Evolutionary conservation across 768 basidiomycete species (phyloP).

Genomic region (Xerocomellus amylosporus): DNA sequence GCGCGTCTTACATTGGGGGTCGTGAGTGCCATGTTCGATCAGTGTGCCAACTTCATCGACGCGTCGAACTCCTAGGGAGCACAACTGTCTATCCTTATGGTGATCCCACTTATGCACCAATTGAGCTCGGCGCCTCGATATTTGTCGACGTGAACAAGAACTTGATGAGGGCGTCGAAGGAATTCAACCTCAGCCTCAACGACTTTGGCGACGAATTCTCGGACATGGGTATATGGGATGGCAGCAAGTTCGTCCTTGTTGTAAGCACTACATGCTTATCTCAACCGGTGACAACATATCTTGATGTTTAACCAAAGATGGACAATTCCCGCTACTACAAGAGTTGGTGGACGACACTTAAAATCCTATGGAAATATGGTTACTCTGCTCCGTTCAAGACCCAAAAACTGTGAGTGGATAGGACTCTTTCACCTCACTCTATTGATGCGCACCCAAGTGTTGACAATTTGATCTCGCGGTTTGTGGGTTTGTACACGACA

Average conservation of each 20-base stretch:
- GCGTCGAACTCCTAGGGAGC: conserved; percentile 51
- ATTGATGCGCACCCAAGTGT: conserved; percentile 43
- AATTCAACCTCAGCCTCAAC: conserved; percentile 67
- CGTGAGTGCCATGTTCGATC: conserved; percentile 50
- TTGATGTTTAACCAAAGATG: conserved; percentile 32
- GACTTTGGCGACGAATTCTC: conserved; percentile 49
- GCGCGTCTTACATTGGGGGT: conserved; percentile 73
- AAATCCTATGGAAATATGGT: conserved; percentile 78
- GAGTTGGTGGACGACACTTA: conserved; percentile 70
- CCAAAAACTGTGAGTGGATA: conserved; percentile 46
- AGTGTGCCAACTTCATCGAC: neutral
- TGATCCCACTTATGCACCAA: conserved; percentile 51
- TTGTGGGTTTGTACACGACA: conserved; percentile 53
- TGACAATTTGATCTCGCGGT: conserved; percentile 47
- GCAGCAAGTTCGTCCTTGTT: conserved; percentile 61
- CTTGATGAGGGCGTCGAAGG: conserved; percentile 68
- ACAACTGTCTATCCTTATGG: conserved; percentile 73
- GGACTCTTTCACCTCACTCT: neutral
- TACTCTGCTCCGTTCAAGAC: conserved; percentile 55
- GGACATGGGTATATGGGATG: conserved; percentile 78
- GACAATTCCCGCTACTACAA: conserved; percentile 37
- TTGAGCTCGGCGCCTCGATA: conserved; percentile 88
- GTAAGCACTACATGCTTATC: conserved; percentile 39
- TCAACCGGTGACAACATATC: neutral
- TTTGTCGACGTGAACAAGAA: conserved; percentile 78